These are phyloP conservation scores for Pseudogymnoascus sp. DNA, from an alignment of 2,329 filamentous ascomycete species.

Conservation along the genomic window DNA sequence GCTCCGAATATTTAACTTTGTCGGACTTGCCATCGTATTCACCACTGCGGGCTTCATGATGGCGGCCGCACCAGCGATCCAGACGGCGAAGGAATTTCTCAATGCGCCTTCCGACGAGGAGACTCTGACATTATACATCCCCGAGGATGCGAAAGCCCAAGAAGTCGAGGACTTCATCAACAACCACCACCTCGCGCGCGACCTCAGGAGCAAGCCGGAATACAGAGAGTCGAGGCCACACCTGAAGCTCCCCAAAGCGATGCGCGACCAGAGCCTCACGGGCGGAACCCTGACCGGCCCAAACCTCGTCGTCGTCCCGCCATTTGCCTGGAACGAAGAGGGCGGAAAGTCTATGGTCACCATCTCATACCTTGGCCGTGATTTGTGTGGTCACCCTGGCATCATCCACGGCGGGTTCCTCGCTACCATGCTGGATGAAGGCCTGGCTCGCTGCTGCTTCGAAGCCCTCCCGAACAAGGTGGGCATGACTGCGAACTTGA, in stretches of 20 bases:
- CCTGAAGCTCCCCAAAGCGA: slow-evolving; percentile 68
- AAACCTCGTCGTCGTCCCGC: slow-evolving; percentile 72
- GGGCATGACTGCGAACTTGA: slow-evolving; percentile 79
- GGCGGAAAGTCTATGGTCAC: slow-evolving; percentile 63
- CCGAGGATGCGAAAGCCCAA: slow-evolving; percentile 42
- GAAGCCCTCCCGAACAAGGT: slow-evolving; percentile 79
- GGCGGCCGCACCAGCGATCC: slow-evolving; percentile 45
- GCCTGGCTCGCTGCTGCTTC: slow-evolving; percentile 81
- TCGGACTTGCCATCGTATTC: slow-evolving; percentile 42
- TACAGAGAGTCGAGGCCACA: slow-evolving; percentile 77
- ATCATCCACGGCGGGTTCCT: slow-evolving; percentile 87
- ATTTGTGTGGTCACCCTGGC: slow-evolving; percentile 82
- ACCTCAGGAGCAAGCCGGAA: slow-evolving; percentile 58
- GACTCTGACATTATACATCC: slow-evolving; percentile 59
- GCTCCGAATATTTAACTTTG: slow-evolving; percentile 38
- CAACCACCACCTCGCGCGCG: slow-evolving; percentile 64
- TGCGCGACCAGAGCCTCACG: slow-evolving; percentile 71
- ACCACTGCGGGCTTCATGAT: slow-evolving; percentile 48
- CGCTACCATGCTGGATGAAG: slow-evolving; percentile 90
- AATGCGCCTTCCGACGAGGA: slow-evolving; percentile 63
- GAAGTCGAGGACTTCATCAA: slow-evolving; percentile 69
- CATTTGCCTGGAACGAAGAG: slow-evolving; percentile 67
- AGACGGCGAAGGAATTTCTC: slow-evolving; percentile 41
- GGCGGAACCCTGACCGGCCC: slow-evolving; percentile 71
- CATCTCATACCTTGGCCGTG: slow-evolving; percentile 68